phyloP scores from a whole-genome alignment of 2,329 filamentous ascomycete genomes.

The Fusarium succisae region DNA sequence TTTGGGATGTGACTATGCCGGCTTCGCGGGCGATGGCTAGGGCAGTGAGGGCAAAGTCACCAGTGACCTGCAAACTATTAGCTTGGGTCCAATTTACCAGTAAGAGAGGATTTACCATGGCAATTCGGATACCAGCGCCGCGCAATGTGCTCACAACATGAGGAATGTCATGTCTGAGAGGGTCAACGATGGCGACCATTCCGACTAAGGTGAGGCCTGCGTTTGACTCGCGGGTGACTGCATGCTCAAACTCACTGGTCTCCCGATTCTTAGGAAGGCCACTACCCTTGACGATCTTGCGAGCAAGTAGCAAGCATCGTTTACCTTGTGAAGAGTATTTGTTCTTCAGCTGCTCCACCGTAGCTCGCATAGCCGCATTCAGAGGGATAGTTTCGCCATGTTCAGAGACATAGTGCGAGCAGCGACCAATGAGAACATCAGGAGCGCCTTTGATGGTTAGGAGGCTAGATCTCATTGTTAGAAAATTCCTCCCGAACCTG shows the following conservation, averaged over 20 bases:
- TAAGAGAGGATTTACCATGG: constrained; percentile 66
- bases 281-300: background rate
- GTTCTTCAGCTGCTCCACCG: background rate
- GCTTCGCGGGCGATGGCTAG: constrained; percentile 77
- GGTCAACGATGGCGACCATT: constrained; percentile 81
- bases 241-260: constrained; percentile 69
- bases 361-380: background rate
- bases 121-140: constrained; percentile 76
- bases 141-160: constrained; percentile 72
- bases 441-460: constrained; percentile 84
- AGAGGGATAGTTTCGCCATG: background rate
- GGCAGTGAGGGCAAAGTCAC: constrained; percentile 80
- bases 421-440: constrained; percentile 72
- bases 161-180: constrained; percentile 77
- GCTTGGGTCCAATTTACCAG: accelerated
- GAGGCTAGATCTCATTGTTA: constrained; percentile 49
- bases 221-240: background rate
- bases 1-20: constrained; percentile 70
- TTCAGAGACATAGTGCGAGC: constrained; percentile 5
- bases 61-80: constrained; percentile 64
- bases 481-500: background rate
- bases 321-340: constrained; percentile 6
- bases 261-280: constrained; percentile 57
- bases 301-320: background rate
- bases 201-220: constrained; percentile 73